These are phyloP conservation scores for Coemansia brasiliensis DNA, from an alignment of 192 early-diverging fungal genomes.

Conservation along the genomic window DNA sequence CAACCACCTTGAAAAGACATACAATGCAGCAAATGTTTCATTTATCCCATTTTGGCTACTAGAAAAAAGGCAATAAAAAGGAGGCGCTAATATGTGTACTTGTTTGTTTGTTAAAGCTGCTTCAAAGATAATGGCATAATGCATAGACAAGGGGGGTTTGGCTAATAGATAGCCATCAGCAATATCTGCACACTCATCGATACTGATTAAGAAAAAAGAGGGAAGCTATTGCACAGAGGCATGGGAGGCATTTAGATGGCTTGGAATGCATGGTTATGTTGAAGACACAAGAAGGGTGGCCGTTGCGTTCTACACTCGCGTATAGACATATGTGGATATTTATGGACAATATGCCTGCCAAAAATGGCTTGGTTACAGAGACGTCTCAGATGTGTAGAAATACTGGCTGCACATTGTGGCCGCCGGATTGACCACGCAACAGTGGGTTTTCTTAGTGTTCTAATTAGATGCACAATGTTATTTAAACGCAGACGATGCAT, in stretches of 20 bases:
- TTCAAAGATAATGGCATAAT: background rate
- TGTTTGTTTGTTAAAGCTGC: slow-evolving; percentile 9
- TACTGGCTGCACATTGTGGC: too few species aligned
- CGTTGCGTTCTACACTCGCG: background rate
- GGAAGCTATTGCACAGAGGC: too few species aligned
- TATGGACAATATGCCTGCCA: too few species aligned
- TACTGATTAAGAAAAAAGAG: background rate
- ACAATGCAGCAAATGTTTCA: slow-evolving; percentile 14
- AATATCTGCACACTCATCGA: slow-evolving; percentile 54
- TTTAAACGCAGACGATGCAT: slow-evolving; percentile 2
- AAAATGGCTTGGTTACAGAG: too few species aligned
- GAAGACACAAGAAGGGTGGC: background rate
- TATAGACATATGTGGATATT: background rate
- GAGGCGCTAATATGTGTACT: slow-evolving; percentile 3
- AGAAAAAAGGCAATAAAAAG: background rate
- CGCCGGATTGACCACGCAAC: too few species aligned
- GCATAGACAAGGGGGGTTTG: background rate
- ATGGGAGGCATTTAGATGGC: background rate
- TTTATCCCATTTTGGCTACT: slow-evolving; percentile 11
- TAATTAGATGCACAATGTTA: slow-evolving; percentile 5
- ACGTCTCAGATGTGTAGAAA: too few species aligned
- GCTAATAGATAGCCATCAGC: slow-evolving; percentile 39
- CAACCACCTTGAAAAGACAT: slow-evolving; percentile 1
- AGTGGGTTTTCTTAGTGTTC: background rate
- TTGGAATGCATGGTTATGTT: slow-evolving; percentile 11